phyloP scores from a whole-genome alignment of 176 grass and related monocot genomes.

The Dendrocalamus sinicus region DNA sequence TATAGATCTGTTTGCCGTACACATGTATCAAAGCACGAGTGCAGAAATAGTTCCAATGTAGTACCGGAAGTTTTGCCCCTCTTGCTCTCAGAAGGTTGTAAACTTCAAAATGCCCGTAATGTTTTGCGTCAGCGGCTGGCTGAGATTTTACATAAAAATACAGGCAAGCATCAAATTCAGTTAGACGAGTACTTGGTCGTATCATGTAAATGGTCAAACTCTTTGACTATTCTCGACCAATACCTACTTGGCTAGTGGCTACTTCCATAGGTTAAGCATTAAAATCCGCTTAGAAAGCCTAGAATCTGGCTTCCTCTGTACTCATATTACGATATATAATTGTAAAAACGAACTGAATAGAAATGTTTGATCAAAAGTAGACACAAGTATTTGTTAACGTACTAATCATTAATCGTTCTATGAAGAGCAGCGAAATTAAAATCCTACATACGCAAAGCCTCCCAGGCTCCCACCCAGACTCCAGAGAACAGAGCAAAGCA shows the following conservation, averaged over 20 bases:
- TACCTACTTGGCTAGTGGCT: background rate
- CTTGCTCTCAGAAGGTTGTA: constrained; percentile 76
- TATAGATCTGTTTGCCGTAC: background rate
- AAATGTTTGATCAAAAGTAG: background rate
- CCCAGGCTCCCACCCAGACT: background rate
- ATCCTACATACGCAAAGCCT: background rate
- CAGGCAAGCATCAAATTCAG: background rate
- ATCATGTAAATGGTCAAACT: background rate
- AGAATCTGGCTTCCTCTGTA: background rate
- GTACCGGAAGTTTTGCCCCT: constrained; percentile 93
- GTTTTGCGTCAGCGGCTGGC: constrained; percentile 86
- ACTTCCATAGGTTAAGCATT: background rate
- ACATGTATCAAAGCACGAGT: constrained; percentile 9
- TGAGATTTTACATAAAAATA: constrained; percentile 44
- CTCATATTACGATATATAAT: background rate
- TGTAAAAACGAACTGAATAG: background rate
- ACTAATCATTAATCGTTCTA: background rate
- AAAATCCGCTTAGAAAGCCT: background rate
- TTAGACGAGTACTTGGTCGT: constrained; percentile 16
- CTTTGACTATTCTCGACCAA: background rate
- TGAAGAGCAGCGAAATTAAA: background rate
- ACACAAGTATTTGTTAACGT: background rate
- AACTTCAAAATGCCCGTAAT: constrained; percentile 81
- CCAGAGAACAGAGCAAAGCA: background rate
- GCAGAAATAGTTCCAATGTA: background rate